Base-by-base conservation (phyloP, 495 filamentous ascomycete species). In the Talaromyces trachyspermus region DNA sequence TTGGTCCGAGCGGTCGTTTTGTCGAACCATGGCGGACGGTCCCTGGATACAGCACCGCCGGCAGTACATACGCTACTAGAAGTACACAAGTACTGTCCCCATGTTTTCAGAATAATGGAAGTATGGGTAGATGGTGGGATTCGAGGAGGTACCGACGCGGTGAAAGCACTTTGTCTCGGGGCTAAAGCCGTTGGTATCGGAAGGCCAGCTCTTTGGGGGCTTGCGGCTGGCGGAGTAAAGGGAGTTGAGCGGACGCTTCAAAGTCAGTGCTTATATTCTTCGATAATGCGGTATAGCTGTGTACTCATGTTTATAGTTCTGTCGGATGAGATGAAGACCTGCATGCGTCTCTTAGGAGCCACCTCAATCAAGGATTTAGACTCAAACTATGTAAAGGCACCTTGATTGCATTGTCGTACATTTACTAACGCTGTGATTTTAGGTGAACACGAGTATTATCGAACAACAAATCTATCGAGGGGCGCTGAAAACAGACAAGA, bases 111-210 rank as follows among this genome's bases (percentile, higher is more conserved):
- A 39, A 78, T 71, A 47, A 61, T 95, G 19, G 89, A 95, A 57
- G 84, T 95, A 0, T 87, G 81, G 74, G 81, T 95, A 7, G 89
- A 97, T 60, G 90, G 91, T 18, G 91, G 91, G 2, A 83, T 97
- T 51, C 81, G 79, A 63, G 73, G 91, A 32, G 91, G 90, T 4
- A 95, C 90, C 2, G 89, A 95, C 63, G 79, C 92, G 1, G 85
- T 95, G 32, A 95, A 92, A 68, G 89, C 90, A 14, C 67, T 97
- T 38, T 89, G 84, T 57, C 66, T 97, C 20, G 91, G 91, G 4
- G 91, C 91, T 0, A 87, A 74, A 54, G 89, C 81, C 14, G 90
- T 95, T 1, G 91, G 91, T 2, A 75, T 95, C 39, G 91, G 90
- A 8, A 72, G 91, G 39, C 75, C 87, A 36, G 83, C 86, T 32